Evolutionary conservation across 352 stramenopile species (phyloP).

Genomic region (Phytophthora fragariae): DNA sequence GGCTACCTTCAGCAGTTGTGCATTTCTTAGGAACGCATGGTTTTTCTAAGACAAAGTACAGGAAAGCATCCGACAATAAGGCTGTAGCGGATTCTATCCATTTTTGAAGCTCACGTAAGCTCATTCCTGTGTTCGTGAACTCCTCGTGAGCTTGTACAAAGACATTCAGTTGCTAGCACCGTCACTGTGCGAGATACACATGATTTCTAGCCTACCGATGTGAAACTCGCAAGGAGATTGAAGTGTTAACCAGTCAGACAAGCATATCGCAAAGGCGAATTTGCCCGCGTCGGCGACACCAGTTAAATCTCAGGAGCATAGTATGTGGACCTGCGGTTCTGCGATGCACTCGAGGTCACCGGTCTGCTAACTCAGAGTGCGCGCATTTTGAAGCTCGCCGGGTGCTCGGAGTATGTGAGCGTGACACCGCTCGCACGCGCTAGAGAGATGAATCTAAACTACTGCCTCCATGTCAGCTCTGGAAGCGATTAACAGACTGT

Average conservation of each 20-base stretch:
- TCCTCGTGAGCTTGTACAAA: constrained; percentile 80
- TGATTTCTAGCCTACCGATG: constrained; percentile 64
- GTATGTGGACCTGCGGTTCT: constrained; percentile 75
- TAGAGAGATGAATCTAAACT: constrained; percentile 68
- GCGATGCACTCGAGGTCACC: constrained; percentile 64
- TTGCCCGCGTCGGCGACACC: constrained; percentile 63
- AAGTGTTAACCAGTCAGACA: constrained; percentile 32
- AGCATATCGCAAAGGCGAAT: constrained; percentile 44
- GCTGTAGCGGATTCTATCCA: too few species aligned
- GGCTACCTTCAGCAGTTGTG: too few species aligned
- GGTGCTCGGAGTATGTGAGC: constrained; percentile 53
- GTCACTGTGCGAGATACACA: constrained; percentile 40
- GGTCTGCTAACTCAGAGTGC: constrained; percentile 27
- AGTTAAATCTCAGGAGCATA: constrained; percentile 38
- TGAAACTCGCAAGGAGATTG: constrained; percentile 52
- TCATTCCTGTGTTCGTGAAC: constrained; percentile 37
- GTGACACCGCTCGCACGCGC: constrained; percentile 58
- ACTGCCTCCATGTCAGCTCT: constrained; percentile 64
- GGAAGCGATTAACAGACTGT: constrained; percentile 59
- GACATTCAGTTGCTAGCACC: constrained; percentile 45
- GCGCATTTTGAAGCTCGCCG: constrained; percentile 66
- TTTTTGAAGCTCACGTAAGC: too few species aligned
- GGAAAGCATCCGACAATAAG: too few species aligned
- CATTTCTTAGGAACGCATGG: too few species aligned
- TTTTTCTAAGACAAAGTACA: too few species aligned